Evolutionary conservation across 805 yeast genomes (phyloP), one percentile per base, ranked within the genome.

Genomic region (Candida pseudofarinosa): DNA sequence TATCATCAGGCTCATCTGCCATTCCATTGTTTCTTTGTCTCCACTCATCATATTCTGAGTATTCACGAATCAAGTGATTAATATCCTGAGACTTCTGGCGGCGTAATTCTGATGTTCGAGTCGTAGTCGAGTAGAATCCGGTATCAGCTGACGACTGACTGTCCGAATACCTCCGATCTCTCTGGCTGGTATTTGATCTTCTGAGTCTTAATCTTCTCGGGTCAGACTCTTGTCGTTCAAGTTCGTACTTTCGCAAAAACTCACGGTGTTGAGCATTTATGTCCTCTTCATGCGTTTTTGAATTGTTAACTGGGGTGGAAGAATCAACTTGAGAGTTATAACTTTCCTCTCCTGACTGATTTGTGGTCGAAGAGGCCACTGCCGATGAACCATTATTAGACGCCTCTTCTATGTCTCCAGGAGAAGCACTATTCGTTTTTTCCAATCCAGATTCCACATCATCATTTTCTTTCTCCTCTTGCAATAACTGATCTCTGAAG

Each of bases 31-130:
- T 23, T 7, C 10, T 23, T 23, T 23, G 28, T 20, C 48, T 53
- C 41, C 68, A 49, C 7, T 60, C 62, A 16, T 73, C 74, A 47
- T 63, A 65, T 45, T 76, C 76, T 2, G 82, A 77, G 47, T 68
- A 71, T 47, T 71, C 75, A 41, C 65, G 61, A 39, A 71, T 69
- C 18, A 71, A 66, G 44, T 71, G 74, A 4, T 47, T 43, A 14
- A 71, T 62, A 41, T 64, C 69, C 42, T 70, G 69, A 0, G 68
- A 51, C 41, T 42, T 51, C 44, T 56, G 59, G 32, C 43, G 43
- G 14, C 68, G 46, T 33, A 59, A 41, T 3, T 56, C 67, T 1
- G 54, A 47, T 1, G 60, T 47, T 38, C 69, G 49, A 8, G 65
- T 48, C 16, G 46, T 43, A 6, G 46, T 45, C 3, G 59, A 48